Conservation (phyloP, 345 rosid species). For the Eucalyptus grandis region DNA sequence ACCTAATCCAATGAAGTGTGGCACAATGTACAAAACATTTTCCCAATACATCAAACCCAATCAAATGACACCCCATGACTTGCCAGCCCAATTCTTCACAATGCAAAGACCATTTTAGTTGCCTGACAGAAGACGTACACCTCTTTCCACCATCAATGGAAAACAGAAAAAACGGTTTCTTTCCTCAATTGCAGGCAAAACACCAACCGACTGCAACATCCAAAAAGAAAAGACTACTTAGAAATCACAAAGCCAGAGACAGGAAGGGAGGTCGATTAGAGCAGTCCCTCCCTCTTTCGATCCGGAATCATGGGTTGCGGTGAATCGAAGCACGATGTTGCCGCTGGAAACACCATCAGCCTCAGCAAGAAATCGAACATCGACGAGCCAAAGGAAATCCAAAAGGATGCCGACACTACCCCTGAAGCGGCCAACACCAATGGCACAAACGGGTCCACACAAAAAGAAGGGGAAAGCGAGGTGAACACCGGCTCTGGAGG, state of each 20-base stretch:
- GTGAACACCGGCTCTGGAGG: not conserved
- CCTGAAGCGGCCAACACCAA: not conserved
- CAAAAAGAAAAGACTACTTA: not conserved
- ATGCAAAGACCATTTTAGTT: not conserved
- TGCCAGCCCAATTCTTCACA: not conserved
- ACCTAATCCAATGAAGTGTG: not conserved
- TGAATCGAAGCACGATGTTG: slow-evolving; percentile 65
- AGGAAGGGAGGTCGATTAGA: not conserved
- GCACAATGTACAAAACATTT: not conserved
- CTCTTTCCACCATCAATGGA: not conserved
- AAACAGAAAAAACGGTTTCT: not conserved
- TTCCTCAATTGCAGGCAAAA: not conserved
- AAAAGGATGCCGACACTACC: not conserved
- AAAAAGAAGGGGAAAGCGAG: not conserved
- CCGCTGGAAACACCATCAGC: slow-evolving; percentile 42
- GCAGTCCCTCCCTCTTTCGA: not conserved
- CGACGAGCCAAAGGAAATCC: not conserved
- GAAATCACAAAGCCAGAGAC: not conserved
- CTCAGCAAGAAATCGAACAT: slow-evolving; percentile 22
- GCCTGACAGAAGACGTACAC: not conserved
- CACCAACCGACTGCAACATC: not conserved
- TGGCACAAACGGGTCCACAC: not conserved
- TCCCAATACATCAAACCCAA: not conserved
- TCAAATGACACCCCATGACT: not conserved
- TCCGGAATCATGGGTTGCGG: slow-evolving; percentile 61